Percentiles rank a stretch among this genome's conserved stretches.
Evolutionary conservation across 1,284 basidiomycete genomes (phyloP).

Genomic region (Cerrena zonata): DNA sequence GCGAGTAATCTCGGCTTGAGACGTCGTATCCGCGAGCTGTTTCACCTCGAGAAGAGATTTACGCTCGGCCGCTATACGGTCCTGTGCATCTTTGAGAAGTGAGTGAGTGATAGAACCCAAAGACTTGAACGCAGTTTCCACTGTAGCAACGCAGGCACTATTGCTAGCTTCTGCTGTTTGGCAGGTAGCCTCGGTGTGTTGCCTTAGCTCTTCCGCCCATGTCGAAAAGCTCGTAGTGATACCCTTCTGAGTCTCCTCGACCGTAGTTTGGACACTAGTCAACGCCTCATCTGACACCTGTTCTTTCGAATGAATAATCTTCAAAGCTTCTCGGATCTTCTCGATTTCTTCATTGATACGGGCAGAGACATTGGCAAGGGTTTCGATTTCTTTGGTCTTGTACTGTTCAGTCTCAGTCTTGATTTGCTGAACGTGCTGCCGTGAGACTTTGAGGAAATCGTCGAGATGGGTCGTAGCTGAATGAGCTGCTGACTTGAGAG

Average conservation of each 20-base stretch:
- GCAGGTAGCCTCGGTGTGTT: constrained; percentile 44
- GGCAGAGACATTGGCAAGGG: constrained; percentile 45
- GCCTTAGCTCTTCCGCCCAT: constrained; percentile 51
- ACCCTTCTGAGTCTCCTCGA: constrained; percentile 49
- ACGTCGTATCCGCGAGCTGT: constrained; percentile 44
- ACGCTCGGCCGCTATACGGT: constrained; percentile 53
- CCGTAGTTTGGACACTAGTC: constrained; percentile 36
- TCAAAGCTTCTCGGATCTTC: constrained; percentile 51
- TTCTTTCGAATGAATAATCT: constrained; percentile 54
- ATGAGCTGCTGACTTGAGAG: constrained; percentile 46
- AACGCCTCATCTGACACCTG: constrained; percentile 50
- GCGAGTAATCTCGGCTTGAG: constrained; percentile 56
- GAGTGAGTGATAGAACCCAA: constrained; percentile 54
- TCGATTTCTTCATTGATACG: constrained; percentile 59
- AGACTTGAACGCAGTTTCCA: constrained; percentile 49
- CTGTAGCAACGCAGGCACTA: constrained; percentile 39
- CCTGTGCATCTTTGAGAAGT: constrained; percentile 52
- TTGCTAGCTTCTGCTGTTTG: constrained; percentile 39
- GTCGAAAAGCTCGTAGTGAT: constrained; percentile 47
- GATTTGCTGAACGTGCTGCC: constrained; percentile 49
- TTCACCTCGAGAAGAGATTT: constrained; percentile 48
- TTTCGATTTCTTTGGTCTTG: constrained; percentile 50
- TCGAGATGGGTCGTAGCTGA: constrained; percentile 55
- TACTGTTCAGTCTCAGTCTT: constrained; percentile 53
- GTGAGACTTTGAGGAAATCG: constrained; percentile 56